Conservation (phyloP, 345 rosid species). For the Moringa oleifera region DNA sequence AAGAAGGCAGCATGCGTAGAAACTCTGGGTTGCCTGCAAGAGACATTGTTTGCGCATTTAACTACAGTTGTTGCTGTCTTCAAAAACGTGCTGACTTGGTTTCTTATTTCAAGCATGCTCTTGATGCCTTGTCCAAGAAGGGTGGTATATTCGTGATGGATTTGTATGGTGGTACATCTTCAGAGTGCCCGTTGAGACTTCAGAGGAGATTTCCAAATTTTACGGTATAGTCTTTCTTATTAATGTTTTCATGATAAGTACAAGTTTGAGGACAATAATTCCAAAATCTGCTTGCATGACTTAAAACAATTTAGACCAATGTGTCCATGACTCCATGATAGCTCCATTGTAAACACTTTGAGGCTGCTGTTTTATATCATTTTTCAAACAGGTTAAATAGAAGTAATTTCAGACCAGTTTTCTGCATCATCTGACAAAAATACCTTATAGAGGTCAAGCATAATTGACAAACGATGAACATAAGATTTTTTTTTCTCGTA, state of each 20-base stretch:
- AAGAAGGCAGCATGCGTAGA: constrained; percentile 18
- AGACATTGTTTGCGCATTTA: constrained; percentile 89
- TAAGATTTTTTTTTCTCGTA: no score
- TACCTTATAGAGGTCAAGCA: no score
- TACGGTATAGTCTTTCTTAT: constrained; percentile 38
- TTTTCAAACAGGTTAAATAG: no score
- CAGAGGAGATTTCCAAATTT: constrained; percentile 75
- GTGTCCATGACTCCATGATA: neutral
- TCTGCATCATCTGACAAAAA: no score
- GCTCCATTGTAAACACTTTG: no score
- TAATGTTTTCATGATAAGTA: neutral
- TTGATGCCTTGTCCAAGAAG: constrained; percentile 49
- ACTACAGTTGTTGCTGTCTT: constrained; percentile 91
- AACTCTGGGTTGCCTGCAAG: constrained; percentile 43
- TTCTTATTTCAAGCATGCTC: constrained; percentile 69
- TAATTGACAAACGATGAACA: no score
- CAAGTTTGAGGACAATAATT: neutral
- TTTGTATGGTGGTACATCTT: constrained; percentile 86
- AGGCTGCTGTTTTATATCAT: no score
- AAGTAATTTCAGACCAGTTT: no score
- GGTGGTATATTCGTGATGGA: constrained; percentile 93
- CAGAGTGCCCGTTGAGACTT: constrained; percentile 68
- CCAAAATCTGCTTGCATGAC: neutral
- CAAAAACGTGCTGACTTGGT: constrained; percentile 70
- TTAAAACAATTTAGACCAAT: neutral